Evolutionary conservation across 2,329 filamentous ascomycete genomes (phyloP), one percentile per base, ranked within the genome.

Genomic region (Grosmannia huntii): DNA sequence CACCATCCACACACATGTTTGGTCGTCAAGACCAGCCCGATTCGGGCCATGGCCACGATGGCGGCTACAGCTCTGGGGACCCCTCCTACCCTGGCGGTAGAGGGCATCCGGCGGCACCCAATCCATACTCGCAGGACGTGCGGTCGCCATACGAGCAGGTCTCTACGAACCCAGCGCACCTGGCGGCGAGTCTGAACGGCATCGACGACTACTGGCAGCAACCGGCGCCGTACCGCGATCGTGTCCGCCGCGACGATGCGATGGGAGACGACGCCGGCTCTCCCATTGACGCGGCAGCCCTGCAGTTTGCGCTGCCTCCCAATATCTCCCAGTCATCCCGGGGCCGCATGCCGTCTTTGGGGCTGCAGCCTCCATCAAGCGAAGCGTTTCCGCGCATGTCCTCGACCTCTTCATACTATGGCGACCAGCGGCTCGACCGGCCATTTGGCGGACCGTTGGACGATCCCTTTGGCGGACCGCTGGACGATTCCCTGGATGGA

Each of bases 301-400:
- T 83, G 53, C 79, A 81, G 66, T 76, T 74, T 63, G 80, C 80
- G 27, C 69, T 82, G 1, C 79, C 80, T 4, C 79, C 80, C 2
- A 75, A 77, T 25, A 76, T 81, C 58, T 69, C 71, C 58, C 70
- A 67, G 48, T 66, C 59, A 59, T 33, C n/a, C 33, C 33, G 33
- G n/a, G 33, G 9, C 12, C 52, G 16, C 12, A 6, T 28, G 7
- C 48, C 48, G 11, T 7, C 48, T 19, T 25, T 50, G 11, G 48
- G 25, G 16, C 48, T 50, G 11, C 21, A 49, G 48, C 48, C 9
- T 11, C 48, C 14, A 1, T 25, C 48, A 5, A 25, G 11, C 23
- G 48, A 50, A 7, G 23, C 25, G 48, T 50, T 28, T 25, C 48
- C 48, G 23, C 48, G 48, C 48, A 28, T 28, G 9, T 23, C 46